Base-by-base conservation (phyloP, 2,329 filamentous ascomycete species). In the Penicillium sp. region DNA sequence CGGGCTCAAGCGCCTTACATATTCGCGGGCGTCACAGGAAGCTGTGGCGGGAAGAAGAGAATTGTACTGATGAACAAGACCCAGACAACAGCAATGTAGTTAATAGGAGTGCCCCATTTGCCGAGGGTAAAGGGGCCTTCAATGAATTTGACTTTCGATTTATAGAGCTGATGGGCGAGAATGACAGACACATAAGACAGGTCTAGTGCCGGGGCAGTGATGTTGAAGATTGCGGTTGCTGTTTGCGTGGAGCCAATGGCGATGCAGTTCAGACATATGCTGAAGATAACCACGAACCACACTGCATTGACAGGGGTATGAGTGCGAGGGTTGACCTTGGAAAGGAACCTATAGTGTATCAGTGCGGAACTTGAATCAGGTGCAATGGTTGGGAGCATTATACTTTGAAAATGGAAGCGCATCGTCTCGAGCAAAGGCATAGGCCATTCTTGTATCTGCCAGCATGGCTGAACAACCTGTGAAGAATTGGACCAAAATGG, bases 381-480 rank as follows among this genome's bases (percentile, higher is more conserved):
- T n/a, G 34, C 5, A 15, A 49, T 13, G n/a, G 5, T 23, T 1
- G 36, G 13, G 41, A 55, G 27, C 2, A 45, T 25, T 70, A 58
- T 73, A 84, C 81, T 69, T 71, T 3, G 84, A 86, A 60, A 85
- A 85, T 1, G 84, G 84, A n/a, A 87, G 77, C 0, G 81, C 84
- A 21, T 82, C 78, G 61, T 87, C 84, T 36, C 84, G 77, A 19
- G 84, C 76, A 70, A 86, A 86, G 2, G 84, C 84, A 68, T 82
- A 86, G 1, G 82, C 82, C 82, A 86, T 85, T 59, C 83, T 76
- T 23, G 82, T 85, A 69, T 87, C 84, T 36, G 85, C 84, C 45
- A 87, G 70, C 83, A 87, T 84, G 4, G 85, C 85, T 19, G 83
- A 82, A 53, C 83, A 84, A 21, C 84, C 84, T 0, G 85, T 87